These are phyloP conservation scores for Aureobasidium subglaciale DNA, from an alignment of 2,329 filamentous ascomycete species.

Conservation along the genomic window DNA sequence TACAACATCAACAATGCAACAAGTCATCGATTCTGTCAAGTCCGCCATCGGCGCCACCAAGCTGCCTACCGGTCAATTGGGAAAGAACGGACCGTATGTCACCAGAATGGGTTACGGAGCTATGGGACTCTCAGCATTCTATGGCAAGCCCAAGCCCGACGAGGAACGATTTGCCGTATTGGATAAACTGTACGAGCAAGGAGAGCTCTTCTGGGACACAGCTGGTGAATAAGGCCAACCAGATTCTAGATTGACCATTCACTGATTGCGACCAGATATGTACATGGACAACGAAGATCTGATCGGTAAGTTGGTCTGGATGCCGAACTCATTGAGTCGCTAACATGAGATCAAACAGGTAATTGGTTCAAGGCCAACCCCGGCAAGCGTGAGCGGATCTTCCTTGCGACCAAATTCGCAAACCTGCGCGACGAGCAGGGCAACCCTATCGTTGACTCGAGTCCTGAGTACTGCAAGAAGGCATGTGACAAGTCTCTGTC, in stretches of 20 bases:
- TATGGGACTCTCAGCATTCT: constrained; percentile 46
- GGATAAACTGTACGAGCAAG: constrained; percentile 44
- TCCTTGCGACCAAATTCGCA: constrained; percentile 49
- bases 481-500: constrained; percentile 35
- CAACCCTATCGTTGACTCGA: constrained; percentile 30
- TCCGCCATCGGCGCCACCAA: constrained; percentile 21
- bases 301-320: constrained; percentile 30
- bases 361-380: constrained; percentile 37
- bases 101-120: constrained; percentile 46
- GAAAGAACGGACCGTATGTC: constrained; percentile 47
- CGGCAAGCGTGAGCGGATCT: constrained; percentile 42
- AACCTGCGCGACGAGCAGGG: constrained; percentile 35
- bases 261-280: constrained; percentile 43
- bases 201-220: constrained; percentile 47
- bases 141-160: constrained; percentile 43
- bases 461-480: constrained; percentile 35
- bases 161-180: constrained; percentile 46
- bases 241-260: constrained; percentile 22
- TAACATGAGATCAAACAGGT: constrained; percentile 17
- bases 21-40: constrained; percentile 19
- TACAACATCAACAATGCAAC: constrained; percentile 14
- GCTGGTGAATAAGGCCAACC: constrained; percentile 19
- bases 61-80: constrained; percentile 41
- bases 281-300: constrained; percentile 40
- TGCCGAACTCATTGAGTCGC: not conserved